Evolutionary conservation across 2,329 filamentous ascomycete species (phyloP), one percentile per base, ranked within the genome.

Genomic region (Colletotrichum theobromicola): DNA sequence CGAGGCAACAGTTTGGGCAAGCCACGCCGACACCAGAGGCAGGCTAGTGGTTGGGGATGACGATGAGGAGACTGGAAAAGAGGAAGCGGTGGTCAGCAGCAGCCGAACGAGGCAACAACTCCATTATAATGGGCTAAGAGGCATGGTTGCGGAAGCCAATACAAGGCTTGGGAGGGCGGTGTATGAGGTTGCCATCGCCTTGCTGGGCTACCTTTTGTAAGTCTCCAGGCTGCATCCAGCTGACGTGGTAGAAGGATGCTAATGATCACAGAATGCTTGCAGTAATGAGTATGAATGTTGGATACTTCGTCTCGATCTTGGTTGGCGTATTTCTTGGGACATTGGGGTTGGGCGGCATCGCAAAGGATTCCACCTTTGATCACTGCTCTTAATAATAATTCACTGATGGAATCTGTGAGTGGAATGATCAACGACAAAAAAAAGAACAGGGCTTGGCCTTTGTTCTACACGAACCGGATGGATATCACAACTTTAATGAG

Each of bases 271-370:
- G 94, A 67, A 97, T 97, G 94, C 85, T 96, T 83, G 93, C 93
- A 8, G 92, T 95, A 78, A 97, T 95, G 94, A 94, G 93, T 1
- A 89, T 93, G 84, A 95, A 95, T 78, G 88, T 94, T 18, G 93
- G 94, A 6, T 95, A 95, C 81, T 95, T 95, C 81, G 83, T 94
- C 37, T 94, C 93, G 0, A 87, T 94, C 6, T 86, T 95, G 4
- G 90, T 87, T 1, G 93, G 93, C 28, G 89, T 92, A 0, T 97
- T 97, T 80, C 81, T 96, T 10, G 95, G 95, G 16, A 95, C 95
- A 81, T 83, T 97, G 60, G 87, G 90, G 0, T 88, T 95, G 71
- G 94, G 94, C 7, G 65, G 42, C 34, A 72, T 50, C 37, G 67
- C 62, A 24, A 75, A 60, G 32, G 60, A 66, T 34, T 63, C 70